Percentiles rank a stretch among this genome's conserved stretches.
phyloP scores from a whole-genome alignment of 2,329 filamentous ascomycete genomes.

The Colletotrichum godetiae region DNA sequence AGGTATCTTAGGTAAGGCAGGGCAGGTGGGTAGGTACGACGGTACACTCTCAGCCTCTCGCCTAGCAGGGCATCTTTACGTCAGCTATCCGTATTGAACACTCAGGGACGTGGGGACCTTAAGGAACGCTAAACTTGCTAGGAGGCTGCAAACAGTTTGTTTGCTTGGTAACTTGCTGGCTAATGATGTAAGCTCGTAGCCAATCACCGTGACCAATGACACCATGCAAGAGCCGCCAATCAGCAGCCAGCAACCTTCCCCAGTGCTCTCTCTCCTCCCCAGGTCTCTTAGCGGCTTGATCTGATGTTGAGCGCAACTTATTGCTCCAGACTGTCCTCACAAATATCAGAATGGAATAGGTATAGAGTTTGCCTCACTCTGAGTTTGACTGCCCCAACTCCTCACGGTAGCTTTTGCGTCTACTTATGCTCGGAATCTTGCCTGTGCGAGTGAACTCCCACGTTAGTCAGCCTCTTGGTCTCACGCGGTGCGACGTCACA shows the following conservation, averaged over 20 bases:
- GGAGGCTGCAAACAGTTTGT: constrained; percentile 7
- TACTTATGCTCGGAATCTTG: no score
- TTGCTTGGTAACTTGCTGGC: not conserved
- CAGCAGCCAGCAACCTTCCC: constrained; percentile 4
- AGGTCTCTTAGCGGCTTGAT: not conserved
- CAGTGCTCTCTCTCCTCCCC: not conserved
- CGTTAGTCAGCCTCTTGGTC: not conserved
- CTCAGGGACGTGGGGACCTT: not conserved
- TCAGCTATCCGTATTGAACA: not conserved
- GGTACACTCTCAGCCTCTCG: not conserved
- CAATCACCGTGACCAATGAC: not conserved
- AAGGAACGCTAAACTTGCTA: no score
- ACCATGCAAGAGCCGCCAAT: constrained; percentile 6
- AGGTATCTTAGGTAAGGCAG: no score
- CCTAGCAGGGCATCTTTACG: not conserved
- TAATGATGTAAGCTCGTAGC: not conserved
- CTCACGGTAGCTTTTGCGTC: not conserved
- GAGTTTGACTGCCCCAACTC: not conserved
- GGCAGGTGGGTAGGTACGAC: not conserved
- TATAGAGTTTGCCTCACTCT: not conserved
- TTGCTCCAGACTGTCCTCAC: not conserved
- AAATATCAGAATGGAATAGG: not conserved
- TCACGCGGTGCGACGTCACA: not conserved
- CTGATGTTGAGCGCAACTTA: constrained; percentile 1
- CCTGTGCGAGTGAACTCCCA: no score